These are phyloP conservation scores for Xylaria sp. DNA, from an alignment of 2,329 filamentous ascomycete genomes.

Conservation along the genomic window DNA sequence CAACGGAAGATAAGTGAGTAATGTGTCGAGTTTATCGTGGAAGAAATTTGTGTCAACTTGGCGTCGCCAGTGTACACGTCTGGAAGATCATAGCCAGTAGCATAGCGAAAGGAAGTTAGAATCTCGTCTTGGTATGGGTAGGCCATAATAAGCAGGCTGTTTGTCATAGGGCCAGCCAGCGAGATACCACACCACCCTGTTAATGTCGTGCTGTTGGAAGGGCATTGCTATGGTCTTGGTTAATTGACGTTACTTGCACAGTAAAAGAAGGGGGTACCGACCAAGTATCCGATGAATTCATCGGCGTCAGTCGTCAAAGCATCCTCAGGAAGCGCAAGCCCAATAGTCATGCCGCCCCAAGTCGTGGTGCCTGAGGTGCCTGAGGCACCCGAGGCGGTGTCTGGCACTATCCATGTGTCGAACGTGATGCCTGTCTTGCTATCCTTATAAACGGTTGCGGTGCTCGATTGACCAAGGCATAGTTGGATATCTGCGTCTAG, in stretches of 20 bases:
- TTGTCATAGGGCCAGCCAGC: slow-evolving; percentile 67
- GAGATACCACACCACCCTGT: slow-evolving; percentile 70
- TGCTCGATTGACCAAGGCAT: slow-evolving; percentile 41
- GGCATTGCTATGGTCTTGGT: slow-evolving; percentile 54
- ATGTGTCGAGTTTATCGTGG: slow-evolving; percentile 65
- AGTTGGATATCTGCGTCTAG: slow-evolving; percentile 42
- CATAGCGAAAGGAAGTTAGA: slow-evolving; percentile 67
- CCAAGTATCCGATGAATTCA: slow-evolving; percentile 71
- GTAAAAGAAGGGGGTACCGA: slow-evolving; percentile 47
- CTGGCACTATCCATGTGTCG: slow-evolving; percentile 59
- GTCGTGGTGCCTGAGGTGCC: slow-evolving; percentile 52
- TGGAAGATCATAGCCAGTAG: slow-evolving; percentile 69
- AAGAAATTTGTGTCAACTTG: slow-evolving; percentile 69
- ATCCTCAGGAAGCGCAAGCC: slow-evolving; percentile 64
- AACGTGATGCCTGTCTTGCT: slow-evolving; percentile 64
- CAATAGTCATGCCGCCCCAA: slow-evolving; percentile 62
- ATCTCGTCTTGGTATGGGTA: slow-evolving; percentile 66
- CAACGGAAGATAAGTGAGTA: slow-evolving; percentile 75
- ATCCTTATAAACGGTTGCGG: slow-evolving; percentile 56
- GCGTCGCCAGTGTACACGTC: slow-evolving; percentile 70
- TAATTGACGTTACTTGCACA: slow-evolving; percentile 1
- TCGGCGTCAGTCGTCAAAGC: slow-evolving; percentile 59
- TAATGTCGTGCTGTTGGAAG: slow-evolving; percentile 56
- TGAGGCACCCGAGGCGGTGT: slow-evolving; percentile 40
- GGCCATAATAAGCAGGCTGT: slow-evolving; percentile 67